A percentile compares a stretch with the other conserved stretches of the same genome.
phyloP scores from a whole-genome alignment of 352 stramenopile genomes.

The Blastocystis sp. region DNA sequence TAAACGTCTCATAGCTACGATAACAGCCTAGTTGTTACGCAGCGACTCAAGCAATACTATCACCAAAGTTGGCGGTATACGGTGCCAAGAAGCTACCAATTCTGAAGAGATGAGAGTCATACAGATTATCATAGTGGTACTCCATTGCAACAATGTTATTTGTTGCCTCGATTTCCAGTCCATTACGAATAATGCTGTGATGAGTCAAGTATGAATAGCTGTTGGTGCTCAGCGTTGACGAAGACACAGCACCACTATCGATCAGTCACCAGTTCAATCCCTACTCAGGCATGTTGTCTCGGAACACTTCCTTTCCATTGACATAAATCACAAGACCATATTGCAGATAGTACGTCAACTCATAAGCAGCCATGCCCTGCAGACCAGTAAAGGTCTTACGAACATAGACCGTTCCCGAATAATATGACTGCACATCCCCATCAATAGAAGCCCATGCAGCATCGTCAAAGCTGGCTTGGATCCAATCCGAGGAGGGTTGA shows the following conservation, averaged over 20 bases:
- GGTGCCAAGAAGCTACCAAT: conserved; percentile 22
- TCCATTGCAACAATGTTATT: neutral
- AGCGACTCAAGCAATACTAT: neutral
- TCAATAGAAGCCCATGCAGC: neutral
- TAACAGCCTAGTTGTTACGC: neutral
- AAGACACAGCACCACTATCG: conserved; percentile 6
- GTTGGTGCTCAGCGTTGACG: neutral
- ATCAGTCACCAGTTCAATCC: neutral
- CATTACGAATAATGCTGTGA: conserved; percentile 48
- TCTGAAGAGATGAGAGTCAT: neutral
- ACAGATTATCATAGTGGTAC: conserved; percentile 28
- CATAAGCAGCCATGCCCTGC: conserved; percentile 20
- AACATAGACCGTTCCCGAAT: conserved; percentile 11
- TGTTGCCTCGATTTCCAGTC: conserved; percentile 8
- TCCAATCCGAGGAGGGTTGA: neutral
- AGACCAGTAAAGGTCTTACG: neutral
- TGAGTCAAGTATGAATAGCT: neutral
- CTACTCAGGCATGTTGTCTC: conserved; percentile 43
- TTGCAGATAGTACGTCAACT: conserved; percentile 42
- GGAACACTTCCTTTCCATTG: conserved; percentile 44
- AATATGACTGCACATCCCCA: neutral
- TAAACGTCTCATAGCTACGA: neutral
- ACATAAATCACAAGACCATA: conserved; percentile 52
- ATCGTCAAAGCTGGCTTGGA: neutral
- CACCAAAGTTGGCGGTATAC: neutral